Conservation (phyloP, 345 rosid species). For the Raphanus sativus region DNA sequence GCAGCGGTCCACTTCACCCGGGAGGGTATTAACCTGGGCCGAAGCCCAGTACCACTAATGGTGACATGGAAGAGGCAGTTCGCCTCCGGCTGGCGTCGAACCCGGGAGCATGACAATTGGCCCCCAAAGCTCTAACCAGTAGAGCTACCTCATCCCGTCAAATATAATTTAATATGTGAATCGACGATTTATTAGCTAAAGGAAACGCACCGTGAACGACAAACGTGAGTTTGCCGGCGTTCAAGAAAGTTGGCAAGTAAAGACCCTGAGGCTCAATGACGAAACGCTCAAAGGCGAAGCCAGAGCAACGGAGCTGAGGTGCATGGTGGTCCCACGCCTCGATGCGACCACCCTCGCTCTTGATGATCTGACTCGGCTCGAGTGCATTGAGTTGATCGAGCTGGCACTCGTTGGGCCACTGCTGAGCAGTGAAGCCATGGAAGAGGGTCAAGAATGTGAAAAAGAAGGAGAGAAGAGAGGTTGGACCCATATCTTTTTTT, state of each 20-base stretch:
- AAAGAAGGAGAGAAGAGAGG: slow-evolving; percentile 34
- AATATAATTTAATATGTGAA: not conserved
- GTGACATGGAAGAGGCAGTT: no score
- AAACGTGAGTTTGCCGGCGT: slow-evolving; percentile 46
- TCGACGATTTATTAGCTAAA: not conserved
- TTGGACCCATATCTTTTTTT: slow-evolving; percentile 19
- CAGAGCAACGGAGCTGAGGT: slow-evolving; percentile 61
- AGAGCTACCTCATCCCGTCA: no score
- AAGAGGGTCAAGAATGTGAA: slow-evolving; percentile 46
- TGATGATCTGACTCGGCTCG: slow-evolving; percentile 45
- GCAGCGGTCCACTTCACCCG: no score
- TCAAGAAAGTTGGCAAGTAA: slow-evolving; percentile 48
- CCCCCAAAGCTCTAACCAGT: no score
- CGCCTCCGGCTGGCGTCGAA: no score
- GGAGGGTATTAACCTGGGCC: no score
- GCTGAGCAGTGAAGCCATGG: slow-evolving; percentile 46
- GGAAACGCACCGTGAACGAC: slow-evolving; percentile 46
- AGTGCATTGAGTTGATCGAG: slow-evolving; percentile 48
- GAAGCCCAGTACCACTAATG: no score
- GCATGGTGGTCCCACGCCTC: slow-evolving; percentile 56
- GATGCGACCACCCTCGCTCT: slow-evolving; percentile 53
- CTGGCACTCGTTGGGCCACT: slow-evolving; percentile 47
- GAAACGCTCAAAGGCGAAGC: slow-evolving; percentile 45
- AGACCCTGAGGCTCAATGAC: slow-evolving; percentile 59
- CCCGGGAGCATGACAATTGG: no score